Conservation (phyloP, 768 basidiomycete genomes). For the Tulasnella sp. region DNA sequence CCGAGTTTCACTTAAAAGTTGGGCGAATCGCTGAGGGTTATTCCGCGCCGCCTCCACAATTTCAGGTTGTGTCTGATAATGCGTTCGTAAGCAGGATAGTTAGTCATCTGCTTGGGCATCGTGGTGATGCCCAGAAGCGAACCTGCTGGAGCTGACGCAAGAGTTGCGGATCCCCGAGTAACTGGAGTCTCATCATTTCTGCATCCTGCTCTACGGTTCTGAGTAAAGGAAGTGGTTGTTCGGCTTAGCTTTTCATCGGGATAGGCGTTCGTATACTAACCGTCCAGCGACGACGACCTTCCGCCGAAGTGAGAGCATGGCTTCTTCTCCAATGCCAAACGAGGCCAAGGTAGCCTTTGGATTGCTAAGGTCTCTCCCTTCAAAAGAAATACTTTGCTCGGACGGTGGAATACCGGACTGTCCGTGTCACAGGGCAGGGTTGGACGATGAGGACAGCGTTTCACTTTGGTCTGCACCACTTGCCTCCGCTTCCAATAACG, state of each 20-base stretch:
- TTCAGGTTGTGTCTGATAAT: constrained; percentile 69
- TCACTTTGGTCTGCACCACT: constrained; percentile 36
- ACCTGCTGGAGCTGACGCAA: constrained; percentile 73
- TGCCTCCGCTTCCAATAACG: constrained; percentile 92
- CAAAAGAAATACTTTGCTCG: constrained; percentile 70
- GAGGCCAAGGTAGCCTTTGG: constrained; percentile 64
- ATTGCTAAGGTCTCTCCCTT: constrained; percentile 62
- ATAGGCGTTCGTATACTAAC: constrained; percentile 34
- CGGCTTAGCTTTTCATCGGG: neutral
- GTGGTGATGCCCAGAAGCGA: constrained; percentile 32
- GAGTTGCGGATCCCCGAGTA: constrained; percentile 77
- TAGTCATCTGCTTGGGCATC: neutral
- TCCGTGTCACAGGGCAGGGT: neutral
- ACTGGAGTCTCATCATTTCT: constrained; percentile 85
- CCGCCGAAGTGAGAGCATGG: constrained; percentile 65
- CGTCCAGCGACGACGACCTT: constrained; percentile 51
- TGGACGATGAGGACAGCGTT: neutral
- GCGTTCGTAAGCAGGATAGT: constrained; percentile 2
- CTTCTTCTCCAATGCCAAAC: constrained; percentile 61
- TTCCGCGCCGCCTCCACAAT: constrained; percentile 65
- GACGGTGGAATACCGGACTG: constrained; percentile 69
- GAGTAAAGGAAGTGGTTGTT: neutral
- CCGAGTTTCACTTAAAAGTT: constrained; percentile 61
- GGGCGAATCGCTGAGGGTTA: constrained; percentile 70
- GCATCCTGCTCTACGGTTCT: constrained; percentile 74